Base-by-base conservation (phyloP, 1,284 basidiomycete genomes). In the Leucoagaricus sp. region DNA sequence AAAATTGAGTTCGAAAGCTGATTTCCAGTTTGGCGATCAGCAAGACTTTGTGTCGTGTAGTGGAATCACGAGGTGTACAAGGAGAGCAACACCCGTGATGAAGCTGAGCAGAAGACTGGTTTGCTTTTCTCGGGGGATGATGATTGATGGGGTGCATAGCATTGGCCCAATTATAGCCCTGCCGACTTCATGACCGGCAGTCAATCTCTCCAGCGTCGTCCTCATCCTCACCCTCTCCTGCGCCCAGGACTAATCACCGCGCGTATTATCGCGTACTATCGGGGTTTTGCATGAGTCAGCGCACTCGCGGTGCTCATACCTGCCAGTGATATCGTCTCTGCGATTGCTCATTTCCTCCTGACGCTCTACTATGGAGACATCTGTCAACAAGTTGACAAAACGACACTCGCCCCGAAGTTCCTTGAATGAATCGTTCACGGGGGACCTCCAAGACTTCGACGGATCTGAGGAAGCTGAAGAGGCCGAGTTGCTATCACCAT, bases 131-230 rank as follows among this genome's bases (percentile, higher is more conserved):
- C 28, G 21, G 33, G 45, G 33, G 44, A 50, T 61, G 57, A 50
- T 55, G 36, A 44, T 49, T 46, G 58, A 52, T 59, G 53, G 50
- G 53, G 41, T 42, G 53, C 36, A 55, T 42, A 48, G 46, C 45
- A 48, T 41, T 33, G 41, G 26, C 28, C 53, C 53, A 55, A 55
- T 55, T 41, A 55, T 55, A 55, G 53, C 36, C 44, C 17, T 55
- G 41, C 25, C 45, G 19, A 49, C 26, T 47, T 42, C 45, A 55
- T 49, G 53, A 49, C 47, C 47, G 29, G 46, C 36, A 38, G 42
- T 34, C 36, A 21, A 31, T 31, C 38, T 31, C 53, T 46, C 33
- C 38, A 40, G 26, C 45, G 48, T 38, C 33, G 33, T 41, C 53
- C 26, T 55, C 34, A 41, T 36, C 21, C 44, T 36, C 44, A 17